phyloP scores from a whole-genome alignment of 2,329 filamentous ascomycete species.

The Pseudogymnoascus sp. region DNA sequence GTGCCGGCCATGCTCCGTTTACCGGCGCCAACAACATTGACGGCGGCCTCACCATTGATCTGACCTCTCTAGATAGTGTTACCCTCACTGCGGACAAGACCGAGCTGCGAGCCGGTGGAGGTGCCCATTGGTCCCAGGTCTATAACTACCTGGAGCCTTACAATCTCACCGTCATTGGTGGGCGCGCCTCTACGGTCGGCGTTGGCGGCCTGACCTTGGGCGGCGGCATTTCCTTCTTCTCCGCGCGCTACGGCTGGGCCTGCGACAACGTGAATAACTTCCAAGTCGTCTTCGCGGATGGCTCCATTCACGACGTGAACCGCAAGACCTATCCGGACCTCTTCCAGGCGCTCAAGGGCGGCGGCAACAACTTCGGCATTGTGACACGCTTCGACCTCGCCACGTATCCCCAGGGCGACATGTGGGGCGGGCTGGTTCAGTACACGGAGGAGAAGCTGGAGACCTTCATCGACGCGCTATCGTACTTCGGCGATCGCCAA shows the following conservation, averaged over 20 bases:
- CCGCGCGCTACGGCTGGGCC: slow-evolving; percentile 9
- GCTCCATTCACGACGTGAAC: not conserved
- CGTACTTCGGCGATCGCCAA: not conserved
- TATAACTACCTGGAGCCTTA: slow-evolving; percentile 28
- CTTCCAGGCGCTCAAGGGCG: slow-evolving; percentile 43
- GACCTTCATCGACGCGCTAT: not conserved
- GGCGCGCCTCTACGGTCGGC: slow-evolving; percentile 29
- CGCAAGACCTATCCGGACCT: slow-evolving; percentile 33
- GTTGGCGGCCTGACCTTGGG: slow-evolving; percentile 32
- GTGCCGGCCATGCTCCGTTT: slow-evolving; percentile 50
- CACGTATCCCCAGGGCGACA: slow-evolving; percentile 14
- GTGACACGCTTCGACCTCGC: slow-evolving; percentile 36
- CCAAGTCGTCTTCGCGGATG: slow-evolving; percentile 10
- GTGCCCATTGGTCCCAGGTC: slow-evolving; percentile 31
- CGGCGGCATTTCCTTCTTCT: slow-evolving; percentile 17
- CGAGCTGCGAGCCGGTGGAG: slow-evolving; percentile 27
- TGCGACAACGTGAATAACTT: slow-evolving; percentile 1
- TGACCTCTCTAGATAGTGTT: slow-evolving; percentile 22
- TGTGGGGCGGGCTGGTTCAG: not conserved
- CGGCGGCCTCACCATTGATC: slow-evolving; percentile 40
- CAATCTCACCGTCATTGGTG: slow-evolving; percentile 29
- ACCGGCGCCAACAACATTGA: slow-evolving; percentile 40
- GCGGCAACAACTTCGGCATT: slow-evolving; percentile 47
- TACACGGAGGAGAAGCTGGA: not conserved
- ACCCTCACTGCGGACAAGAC: slow-evolving; percentile 20